These are phyloP conservation scores for Pseudopediastrum boryanum DNA, from an alignment of 139 green algal genomes.

Conservation along the genomic window DNA sequence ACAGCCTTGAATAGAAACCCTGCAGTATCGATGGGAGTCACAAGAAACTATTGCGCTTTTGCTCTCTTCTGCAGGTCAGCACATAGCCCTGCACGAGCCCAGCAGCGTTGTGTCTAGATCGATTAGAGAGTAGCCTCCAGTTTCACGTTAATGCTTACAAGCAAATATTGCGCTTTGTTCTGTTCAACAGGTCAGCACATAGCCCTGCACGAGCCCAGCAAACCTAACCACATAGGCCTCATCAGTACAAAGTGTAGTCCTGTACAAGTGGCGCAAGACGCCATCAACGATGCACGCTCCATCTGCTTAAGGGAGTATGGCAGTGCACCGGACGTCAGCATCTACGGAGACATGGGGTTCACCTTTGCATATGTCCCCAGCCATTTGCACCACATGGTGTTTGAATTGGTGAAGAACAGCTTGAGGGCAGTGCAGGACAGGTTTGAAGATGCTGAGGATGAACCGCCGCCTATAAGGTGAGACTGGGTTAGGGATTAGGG, in stretches of 20 bases:
- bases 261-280: slow-evolving; percentile 76
- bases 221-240: slow-evolving; percentile 85
- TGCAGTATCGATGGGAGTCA: too few relatives aligned
- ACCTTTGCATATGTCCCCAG: slow-evolving; percentile 95
- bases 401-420: slow-evolving; percentile 92
- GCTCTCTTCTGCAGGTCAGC: slow-evolving; percentile 90
- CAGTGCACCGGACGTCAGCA: slow-evolving; percentile 79
- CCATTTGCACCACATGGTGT: slow-evolving; percentile 98
- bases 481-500: neutral
- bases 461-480: slow-evolving; percentile 82
- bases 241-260: slow-evolving; percentile 85
- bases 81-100: slow-evolving; percentile 92
- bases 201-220: slow-evolving; percentile 85
- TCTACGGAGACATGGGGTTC: slow-evolving; percentile 92
- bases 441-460: slow-evolving; percentile 79
- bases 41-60: too few relatives aligned
- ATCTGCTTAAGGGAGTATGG: slow-evolving; percentile 96
- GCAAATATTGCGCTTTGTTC: too few relatives aligned
- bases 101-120: too few relatives aligned
- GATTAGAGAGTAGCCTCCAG: too few relatives aligned
- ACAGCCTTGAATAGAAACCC: too few relatives aligned
- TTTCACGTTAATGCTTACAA: too few relatives aligned
- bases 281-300: slow-evolving; percentile 90
- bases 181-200: slow-evolving; percentile 95
- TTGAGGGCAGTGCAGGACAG: slow-evolving; percentile 90